Evolutionary conservation across 208 protist genomes (phyloP).

Genomic region (Crithidia fasciculata): DNA sequence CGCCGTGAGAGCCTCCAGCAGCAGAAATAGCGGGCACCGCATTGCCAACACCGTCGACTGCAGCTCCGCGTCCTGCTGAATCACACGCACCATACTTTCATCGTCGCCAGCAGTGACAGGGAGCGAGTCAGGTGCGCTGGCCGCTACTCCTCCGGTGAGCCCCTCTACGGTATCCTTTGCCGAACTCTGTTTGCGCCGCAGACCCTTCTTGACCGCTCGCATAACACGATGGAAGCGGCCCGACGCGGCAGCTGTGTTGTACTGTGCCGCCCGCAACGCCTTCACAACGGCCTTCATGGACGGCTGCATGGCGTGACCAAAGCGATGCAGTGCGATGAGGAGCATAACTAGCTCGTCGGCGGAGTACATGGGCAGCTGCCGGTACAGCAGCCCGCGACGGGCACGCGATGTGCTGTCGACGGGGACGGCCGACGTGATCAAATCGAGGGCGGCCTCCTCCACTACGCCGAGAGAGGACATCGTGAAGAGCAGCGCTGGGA

Average conservation of each 20-base stretch:
- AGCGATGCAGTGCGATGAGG: slow-evolving; percentile 69
- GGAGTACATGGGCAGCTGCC: slow-evolving; percentile 43
- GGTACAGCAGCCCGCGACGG: slow-evolving; percentile 37
- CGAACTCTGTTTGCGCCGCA: background rate
- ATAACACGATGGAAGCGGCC: slow-evolving; percentile 18
- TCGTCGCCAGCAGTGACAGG: no score
- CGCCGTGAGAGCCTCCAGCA: slow-evolving; percentile 51
- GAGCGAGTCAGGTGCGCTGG: no score
- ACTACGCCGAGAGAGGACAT: slow-evolving; percentile 60
- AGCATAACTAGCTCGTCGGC: slow-evolving; percentile 51
- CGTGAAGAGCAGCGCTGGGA: slow-evolving; percentile 56
- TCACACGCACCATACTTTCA: background rate
- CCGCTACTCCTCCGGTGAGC: no score
- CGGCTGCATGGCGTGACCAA: slow-evolving; percentile 65
- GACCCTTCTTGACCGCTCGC: slow-evolving; percentile 15
- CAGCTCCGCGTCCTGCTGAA: slow-evolving; percentile 12
- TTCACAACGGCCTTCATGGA: slow-evolving; percentile 40
- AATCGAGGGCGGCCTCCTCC: slow-evolving; percentile 58
- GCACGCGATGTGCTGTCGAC: background rate
- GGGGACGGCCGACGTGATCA: slow-evolving; percentile 22
- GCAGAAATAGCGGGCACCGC: slow-evolving; percentile 27
- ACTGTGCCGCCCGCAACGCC: slow-evolving; percentile 26
- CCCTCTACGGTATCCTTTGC: no score
- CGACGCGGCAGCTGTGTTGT: slow-evolving; percentile 4
- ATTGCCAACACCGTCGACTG: slow-evolving; percentile 12